Base-by-base conservation (phyloP, 1,284 basidiomycete genomes). In the Malassezia obtusa region DNA sequence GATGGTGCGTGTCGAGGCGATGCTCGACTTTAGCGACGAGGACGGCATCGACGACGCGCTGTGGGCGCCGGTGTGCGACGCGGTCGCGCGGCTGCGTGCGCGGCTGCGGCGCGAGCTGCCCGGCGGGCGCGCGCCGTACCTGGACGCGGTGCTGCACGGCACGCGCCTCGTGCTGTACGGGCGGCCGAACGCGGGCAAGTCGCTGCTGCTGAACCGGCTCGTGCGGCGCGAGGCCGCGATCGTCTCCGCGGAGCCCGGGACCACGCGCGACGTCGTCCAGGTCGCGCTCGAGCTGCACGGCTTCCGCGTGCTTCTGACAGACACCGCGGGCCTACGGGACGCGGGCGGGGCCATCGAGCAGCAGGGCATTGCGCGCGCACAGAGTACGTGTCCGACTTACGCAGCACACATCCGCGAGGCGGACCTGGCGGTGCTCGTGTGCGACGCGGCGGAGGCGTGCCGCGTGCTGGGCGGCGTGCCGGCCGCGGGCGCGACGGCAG, bases 1-100 rank as follows among this genome's bases (percentile, higher is more conserved):
- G 50, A 80, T 87, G 43, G 83, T 87, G 11, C 79, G 83, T 59
- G 78, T 87, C 0, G 89, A 92, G 73, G 89, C 88, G 1, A 76
- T 90, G 35, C 89, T 92, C 52, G 89, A 91, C 71, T 92, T 91
- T 72, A 84, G 85, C 6, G 89, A 91, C 74, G 85, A 84, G 22
- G 87, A 90, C 67, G 84, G 87, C 19, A 82, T 89, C 30, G 87
- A 89, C 60, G 83, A 85, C 31, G 84, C 82, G 17, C 80, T 83
- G 1, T 83, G 81, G 64, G 80, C 81, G 6, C 14, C 21, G 11
- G 61, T 54, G 1, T 19, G 17, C 1, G 9, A 11, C 0, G 7
- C 14, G 5, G 60, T 60, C 15, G 17, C 25, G 1, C 22, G 24
- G 6, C 31, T 65, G 17, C 38, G 39, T 0, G n/a, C 11, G 11